Evolutionary conservation across 306 rosid genomes (phyloP).

Genomic region (Casuarina glauca): DNA sequence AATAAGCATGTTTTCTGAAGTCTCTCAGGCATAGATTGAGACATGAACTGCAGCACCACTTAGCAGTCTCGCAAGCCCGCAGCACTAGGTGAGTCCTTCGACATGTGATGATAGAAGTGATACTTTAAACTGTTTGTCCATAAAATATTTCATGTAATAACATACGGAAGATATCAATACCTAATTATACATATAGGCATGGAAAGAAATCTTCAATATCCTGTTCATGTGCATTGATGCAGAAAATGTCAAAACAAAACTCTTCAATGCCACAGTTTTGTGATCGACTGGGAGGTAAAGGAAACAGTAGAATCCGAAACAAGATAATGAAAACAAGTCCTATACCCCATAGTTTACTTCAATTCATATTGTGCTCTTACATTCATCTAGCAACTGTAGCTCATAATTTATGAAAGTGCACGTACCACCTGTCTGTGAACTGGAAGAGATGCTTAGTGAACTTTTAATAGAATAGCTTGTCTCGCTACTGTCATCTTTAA

Average conservation of each 20-base stretch:
- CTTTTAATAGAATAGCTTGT: conserved; percentile 56
- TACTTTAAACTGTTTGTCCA: not conserved
- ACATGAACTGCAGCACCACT: not conserved
- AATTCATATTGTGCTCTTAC: conserved; percentile 2
- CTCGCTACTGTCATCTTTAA: conserved; percentile 56
- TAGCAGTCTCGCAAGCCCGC: not conserved
- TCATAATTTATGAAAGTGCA: conserved; percentile 22
- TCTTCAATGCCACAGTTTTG: not conserved
- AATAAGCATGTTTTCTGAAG: not conserved
- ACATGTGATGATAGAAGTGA: not conserved
- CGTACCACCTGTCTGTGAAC: conserved; percentile 82
- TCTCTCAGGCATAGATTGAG: not conserved
- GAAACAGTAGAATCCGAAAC: not conserved
- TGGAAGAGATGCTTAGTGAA: conserved; percentile 51
- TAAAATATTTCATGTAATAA: not conserved
- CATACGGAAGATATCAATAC: not conserved
- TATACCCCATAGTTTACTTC: not conserved
- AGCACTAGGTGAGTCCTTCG: not conserved
- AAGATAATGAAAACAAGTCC: not conserved
- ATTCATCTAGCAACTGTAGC: conserved; percentile 8
- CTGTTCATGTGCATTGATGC: not conserved
- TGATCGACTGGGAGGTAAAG: not conserved
- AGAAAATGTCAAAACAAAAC: not conserved
- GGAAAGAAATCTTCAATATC: not conserved
- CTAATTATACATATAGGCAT: not conserved